phyloP scores from a whole-genome alignment of 257 asterid genomes.

The Striga asiatica region DNA sequence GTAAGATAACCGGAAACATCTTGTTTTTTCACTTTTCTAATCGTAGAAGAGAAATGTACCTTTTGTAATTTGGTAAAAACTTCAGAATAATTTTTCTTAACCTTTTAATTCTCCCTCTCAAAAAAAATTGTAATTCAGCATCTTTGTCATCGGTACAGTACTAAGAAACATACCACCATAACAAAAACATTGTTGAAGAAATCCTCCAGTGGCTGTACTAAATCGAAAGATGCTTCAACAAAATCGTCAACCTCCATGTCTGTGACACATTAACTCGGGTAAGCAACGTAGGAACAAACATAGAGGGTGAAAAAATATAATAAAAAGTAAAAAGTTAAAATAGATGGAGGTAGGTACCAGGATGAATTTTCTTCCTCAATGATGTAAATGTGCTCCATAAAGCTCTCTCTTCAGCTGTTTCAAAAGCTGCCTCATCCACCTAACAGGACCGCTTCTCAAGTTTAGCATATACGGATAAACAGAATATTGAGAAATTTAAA shows the following conservation, averaged over 20 bases:
- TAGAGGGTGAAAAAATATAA: neutral
- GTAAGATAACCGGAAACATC: too few relatives aligned
- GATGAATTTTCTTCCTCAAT: slow-evolving; percentile 51
- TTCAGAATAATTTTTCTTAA: too few relatives aligned
- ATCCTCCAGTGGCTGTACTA: slow-evolving; percentile 73
- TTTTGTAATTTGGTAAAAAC: too few relatives aligned
- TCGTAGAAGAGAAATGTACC: too few relatives aligned
- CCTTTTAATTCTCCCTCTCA: too few relatives aligned
- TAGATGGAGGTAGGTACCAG: slow-evolving; percentile 51
- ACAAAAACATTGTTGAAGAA: slow-evolving; percentile 83
- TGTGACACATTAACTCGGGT: slow-evolving; percentile 17
- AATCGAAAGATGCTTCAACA: slow-evolving; percentile 51
- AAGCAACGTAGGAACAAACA: neutral
- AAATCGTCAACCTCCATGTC: slow-evolving; percentile 93
- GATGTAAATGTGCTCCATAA: slow-evolving; percentile 70
- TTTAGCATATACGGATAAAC: too few relatives aligned
- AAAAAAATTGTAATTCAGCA: too few relatives aligned
- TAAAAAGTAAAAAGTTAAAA: too few relatives aligned
- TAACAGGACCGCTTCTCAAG: slow-evolving; percentile 16
- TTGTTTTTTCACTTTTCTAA: too few relatives aligned
- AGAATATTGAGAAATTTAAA: too few relatives aligned
- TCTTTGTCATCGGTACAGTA: too few relatives aligned
- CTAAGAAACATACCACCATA: slow-evolving; percentile 70
- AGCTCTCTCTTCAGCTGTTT: slow-evolving; percentile 63
- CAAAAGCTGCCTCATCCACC: slow-evolving; percentile 88